Percentiles rank a stretch among this genome's conserved stretches.
Evolutionary conservation across 2,329 filamentous ascomycete genomes (phyloP).

Genomic region (Phaeosphaeria sp.): DNA sequence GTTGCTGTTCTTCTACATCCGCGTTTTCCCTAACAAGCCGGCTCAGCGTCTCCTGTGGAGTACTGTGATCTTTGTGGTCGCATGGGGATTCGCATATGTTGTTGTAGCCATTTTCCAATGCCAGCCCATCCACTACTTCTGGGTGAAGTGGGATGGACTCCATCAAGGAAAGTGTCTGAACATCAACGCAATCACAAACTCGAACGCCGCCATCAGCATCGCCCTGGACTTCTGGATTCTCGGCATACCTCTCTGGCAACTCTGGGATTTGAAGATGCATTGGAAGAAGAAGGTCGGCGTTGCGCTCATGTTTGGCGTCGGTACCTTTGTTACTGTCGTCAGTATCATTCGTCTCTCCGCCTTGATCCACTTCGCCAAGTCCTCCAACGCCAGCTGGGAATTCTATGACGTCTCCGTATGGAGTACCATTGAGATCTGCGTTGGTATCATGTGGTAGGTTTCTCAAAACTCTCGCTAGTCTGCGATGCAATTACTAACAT

Average conservation of each 20-base stretch:
- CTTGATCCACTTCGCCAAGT: slow-evolving; percentile 52
- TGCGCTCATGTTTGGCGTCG: slow-evolving; percentile 49
- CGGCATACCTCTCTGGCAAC: slow-evolving; percentile 45
- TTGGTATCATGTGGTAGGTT: slow-evolving; percentile 49
- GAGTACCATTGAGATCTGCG: slow-evolving; percentile 52
- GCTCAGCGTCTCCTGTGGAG: slow-evolving; percentile 32
- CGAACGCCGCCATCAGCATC: slow-evolving; percentile 46
- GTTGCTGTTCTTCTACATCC: slow-evolving; percentile 40
- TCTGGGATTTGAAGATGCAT: slow-evolving; percentile 40
- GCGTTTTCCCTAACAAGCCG: slow-evolving; percentile 37
- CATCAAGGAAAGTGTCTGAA: slow-evolving; percentile 43
- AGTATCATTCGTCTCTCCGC: slow-evolving; percentile 54
- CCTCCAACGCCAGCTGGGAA: slow-evolving; percentile 50
- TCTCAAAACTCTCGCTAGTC: slow-evolving; percentile 45
- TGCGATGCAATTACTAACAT: not conserved
- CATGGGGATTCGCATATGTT: slow-evolving; percentile 33
- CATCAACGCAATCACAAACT: slow-evolving; percentile 42
- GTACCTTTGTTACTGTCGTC: slow-evolving; percentile 36
- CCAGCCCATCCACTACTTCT: slow-evolving; percentile 43
- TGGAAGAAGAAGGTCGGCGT: slow-evolving; percentile 50
- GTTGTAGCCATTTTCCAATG: slow-evolving; percentile 44
- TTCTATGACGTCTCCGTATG: slow-evolving; percentile 51
- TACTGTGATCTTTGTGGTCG: slow-evolving; percentile 32
- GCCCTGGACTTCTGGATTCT: slow-evolving; percentile 43
- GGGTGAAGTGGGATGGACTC: slow-evolving; percentile 42